Percentiles rank a stretch among this genome's conserved stretches.
Conservation (phyloP, 305 asterid genomes). For the Plantago coronopus region DNA sequence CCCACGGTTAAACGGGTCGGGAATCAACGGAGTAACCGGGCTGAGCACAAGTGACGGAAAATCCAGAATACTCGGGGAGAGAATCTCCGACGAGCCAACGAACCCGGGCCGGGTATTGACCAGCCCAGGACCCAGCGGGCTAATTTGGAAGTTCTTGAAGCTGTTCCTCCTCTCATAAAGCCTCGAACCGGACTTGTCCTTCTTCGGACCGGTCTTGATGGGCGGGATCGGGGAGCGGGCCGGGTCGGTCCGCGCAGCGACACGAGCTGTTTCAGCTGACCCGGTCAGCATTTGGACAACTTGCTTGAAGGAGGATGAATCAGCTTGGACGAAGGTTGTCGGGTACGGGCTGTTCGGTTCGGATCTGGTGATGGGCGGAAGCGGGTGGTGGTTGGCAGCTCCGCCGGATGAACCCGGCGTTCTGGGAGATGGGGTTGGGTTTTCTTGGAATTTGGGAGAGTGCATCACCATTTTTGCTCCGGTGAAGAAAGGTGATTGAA, state of each 20-base stretch:
- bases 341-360: slow-evolving; percentile 56
- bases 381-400: slow-evolving; percentile 29
- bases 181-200: slow-evolving; percentile 41
- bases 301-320: slow-evolving; percentile 63
- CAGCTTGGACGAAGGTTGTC: slow-evolving; percentile 72
- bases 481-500: no score
- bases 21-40: slow-evolving; percentile 62
- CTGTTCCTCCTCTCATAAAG: slow-evolving; percentile 60
- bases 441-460: slow-evolving; percentile 41
- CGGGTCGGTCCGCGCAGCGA: slow-evolving; percentile 29
- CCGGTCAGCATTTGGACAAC: slow-evolving; percentile 67
- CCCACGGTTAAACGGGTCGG: slow-evolving; percentile 51
- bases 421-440: slow-evolving; percentile 17
- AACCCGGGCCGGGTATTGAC: slow-evolving; percentile 30
- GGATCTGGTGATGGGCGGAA: slow-evolving; percentile 48
- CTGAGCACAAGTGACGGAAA: slow-evolving; percentile 57
- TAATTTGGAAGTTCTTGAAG: slow-evolving; percentile 52
- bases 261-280: slow-evolving; percentile 40
- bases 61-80: slow-evolving; percentile 59
- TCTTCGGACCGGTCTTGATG: slow-evolving; percentile 40
- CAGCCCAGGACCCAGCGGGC: slow-evolving; percentile 42
- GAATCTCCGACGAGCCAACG: slow-evolving; percentile 35
- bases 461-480: slow-evolving; percentile 45
- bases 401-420: slow-evolving; percentile 18
- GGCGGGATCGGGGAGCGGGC: slow-evolving; percentile 46